Conservation (phyloP, 148 eudicot species). For the Cornus controversa region DNA sequence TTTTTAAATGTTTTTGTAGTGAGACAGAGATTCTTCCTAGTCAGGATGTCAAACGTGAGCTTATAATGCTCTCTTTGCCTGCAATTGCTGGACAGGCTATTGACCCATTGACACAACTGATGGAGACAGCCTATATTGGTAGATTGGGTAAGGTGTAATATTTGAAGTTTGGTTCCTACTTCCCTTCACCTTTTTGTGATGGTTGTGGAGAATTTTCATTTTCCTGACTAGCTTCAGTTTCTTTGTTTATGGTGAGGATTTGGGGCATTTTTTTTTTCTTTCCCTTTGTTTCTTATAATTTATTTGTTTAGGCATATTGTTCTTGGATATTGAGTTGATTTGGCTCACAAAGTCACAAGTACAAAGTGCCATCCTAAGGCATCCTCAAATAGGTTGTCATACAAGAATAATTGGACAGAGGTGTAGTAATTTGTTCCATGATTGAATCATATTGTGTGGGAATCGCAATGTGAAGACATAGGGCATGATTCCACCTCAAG, state of each 20-base stretch:
- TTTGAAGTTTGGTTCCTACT: neutral
- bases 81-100: slow-evolving; percentile 43
- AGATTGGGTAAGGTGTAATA: slow-evolving; percentile 23
- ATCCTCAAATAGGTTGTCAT: too few relatives aligned
- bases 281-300: neutral
- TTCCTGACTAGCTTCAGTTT: neutral
- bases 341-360: too few relatives aligned
- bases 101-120: slow-evolving; percentile 39
- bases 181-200: neutral
- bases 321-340: neutral
- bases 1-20: slow-evolving; percentile 27
- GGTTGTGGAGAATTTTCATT: neutral
- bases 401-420: too few relatives aligned
- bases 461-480: too few relatives aligned
- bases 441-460: too few relatives aligned
- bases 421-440: too few relatives aligned
- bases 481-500: too few relatives aligned
- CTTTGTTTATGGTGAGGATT: neutral
- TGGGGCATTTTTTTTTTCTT: neutral
- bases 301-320: neutral
- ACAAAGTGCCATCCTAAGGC: too few relatives aligned
- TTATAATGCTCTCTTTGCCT: slow-evolving; percentile 35
- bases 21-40: slow-evolving; percentile 20
- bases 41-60: slow-evolving; percentile 27
- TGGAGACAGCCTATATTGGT: slow-evolving; percentile 43